Evolutionary conservation across 805 yeast species (phyloP), one percentile per base, ranked within the genome.

Genomic region (Saturnispora galanensis): DNA sequence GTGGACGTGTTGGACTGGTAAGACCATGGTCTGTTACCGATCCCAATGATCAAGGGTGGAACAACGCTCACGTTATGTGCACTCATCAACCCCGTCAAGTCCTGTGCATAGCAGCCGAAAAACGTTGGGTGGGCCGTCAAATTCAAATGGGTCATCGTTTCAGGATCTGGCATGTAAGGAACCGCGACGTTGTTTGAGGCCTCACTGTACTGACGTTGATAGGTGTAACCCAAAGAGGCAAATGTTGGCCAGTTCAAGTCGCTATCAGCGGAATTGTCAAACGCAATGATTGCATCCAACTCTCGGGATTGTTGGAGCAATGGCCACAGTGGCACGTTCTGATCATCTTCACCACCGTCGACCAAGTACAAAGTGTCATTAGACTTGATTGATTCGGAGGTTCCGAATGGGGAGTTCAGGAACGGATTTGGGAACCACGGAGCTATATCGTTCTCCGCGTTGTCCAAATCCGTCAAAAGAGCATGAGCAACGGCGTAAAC

Each of bases 271-370:
- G 83, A 73, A 59, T 77, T 79, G 56, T 81, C 81, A 55, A 62
- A 77, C 0, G 89, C 81, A 50, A 84, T 69, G 7, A 84, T 65
- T 11, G 78, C 67, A 57, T 84, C 93, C 31, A 81, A 65, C 11
- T 70, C 62, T 58, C 88, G 68, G 38, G 74, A 73, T 5, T 76
- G 74, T 51, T 80, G 82, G 26, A 82, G 54, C 41, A 84, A 67
- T 2, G 90, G 85, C 29, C 71, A 64, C 33, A 81, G 59, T 0
- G 94, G 93, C 13, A 84, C 68, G 54, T 82, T 82, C 59, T 82
- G 87, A 8, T 70, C 45, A 58, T 84, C 90, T 58, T 80, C 86
- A 30, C 93, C 94, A 36, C 94, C 94, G 57, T 84, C 94, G 29
- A 76, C 86, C 47, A 84, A 66, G 54, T 66, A 72, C 36, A 83